Evolutionary conservation across 495 filamentous ascomycete species (phyloP).

Genomic region (Hypoxylon perforatum): DNA sequence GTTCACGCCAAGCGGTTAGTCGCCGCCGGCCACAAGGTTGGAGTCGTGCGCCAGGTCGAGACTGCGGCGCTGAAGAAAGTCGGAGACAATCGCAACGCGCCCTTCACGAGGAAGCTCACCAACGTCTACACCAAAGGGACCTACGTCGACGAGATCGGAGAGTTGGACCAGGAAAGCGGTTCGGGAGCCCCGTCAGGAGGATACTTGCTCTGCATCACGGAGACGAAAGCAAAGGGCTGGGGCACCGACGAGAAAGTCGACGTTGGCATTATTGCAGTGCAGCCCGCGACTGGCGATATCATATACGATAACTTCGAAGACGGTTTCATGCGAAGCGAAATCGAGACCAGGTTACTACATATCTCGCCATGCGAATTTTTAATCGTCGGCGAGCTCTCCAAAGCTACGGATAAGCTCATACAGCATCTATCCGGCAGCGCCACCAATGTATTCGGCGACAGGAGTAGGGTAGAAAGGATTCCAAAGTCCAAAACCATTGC

Average conservation of each 20-base stretch:
- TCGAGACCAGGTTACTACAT: conserved; percentile 93
- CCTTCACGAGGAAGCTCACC: conserved; percentile 91
- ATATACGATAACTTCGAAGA: conserved; percentile 98
- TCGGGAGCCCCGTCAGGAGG: conserved; percentile 79
- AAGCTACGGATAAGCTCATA: conserved; percentile 92
- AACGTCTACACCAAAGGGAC: conserved; percentile 99
- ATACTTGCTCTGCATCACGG: conserved; percentile 92
- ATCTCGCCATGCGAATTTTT: conserved; percentile 96
- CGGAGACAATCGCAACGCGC: conserved; percentile 92
- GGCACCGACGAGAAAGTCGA: conserved; percentile 94
- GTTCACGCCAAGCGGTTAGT: conserved; percentile 97
- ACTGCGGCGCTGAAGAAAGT: conserved; percentile 97
- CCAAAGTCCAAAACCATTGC: conserved; percentile 84
- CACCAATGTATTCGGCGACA: conserved; percentile 93
- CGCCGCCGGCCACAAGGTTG: conserved; percentile 92
- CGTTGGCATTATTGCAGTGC: conserved; percentile 92
- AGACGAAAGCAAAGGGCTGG: conserved; percentile 83
- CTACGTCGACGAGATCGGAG: conserved; percentile 94
- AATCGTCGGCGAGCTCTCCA: conserved; percentile 93
- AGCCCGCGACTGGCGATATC: conserved; percentile 94
- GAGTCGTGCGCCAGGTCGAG: conserved; percentile 95
- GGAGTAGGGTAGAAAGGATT: conserved; percentile 82
- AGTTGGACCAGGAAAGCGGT: conserved; percentile 65
- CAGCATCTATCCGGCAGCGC: conserved; percentile 87
- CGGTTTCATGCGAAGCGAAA: conserved; percentile 97